phyloP scores from a whole-genome alignment of 345 rosid species.

The Camelina laxa region DNA sequence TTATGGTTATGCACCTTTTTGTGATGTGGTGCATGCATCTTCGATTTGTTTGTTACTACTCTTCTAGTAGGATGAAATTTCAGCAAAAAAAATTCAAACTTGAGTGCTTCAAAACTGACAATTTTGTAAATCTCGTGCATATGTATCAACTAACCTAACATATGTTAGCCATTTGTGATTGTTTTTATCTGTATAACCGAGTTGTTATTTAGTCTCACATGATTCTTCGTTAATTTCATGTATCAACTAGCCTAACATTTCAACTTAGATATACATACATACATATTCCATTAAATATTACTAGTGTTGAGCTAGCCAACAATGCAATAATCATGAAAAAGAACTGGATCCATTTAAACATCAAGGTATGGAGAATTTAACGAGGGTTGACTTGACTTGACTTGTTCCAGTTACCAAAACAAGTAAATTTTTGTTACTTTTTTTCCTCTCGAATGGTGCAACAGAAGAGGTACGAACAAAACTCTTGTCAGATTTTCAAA shows the following conservation, averaged over 20 bases:
- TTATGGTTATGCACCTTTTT: conserved; percentile 34
- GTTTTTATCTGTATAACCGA: neutral
- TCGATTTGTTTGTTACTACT: neutral
- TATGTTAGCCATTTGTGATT: neutral
- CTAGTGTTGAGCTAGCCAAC: neutral
- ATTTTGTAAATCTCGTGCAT: neutral
- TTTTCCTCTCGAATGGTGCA: neutral
- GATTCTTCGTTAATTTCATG: too few species aligned
- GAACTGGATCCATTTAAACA: neutral
- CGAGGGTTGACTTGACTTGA: conserved; percentile 9
- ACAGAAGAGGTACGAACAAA: neutral
- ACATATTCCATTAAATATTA: neutral
- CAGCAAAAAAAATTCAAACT: conserved; percentile 1
- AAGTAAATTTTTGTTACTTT: neutral
- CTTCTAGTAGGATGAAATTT: neutral
- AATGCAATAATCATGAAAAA: neutral
- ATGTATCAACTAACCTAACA: neutral
- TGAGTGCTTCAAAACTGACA: conserved; percentile 1
- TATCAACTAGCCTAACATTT: too few species aligned
- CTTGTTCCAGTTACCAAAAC: conserved; percentile 14
- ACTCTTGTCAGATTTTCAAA: conserved; percentile 21
- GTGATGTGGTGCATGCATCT: conserved; percentile 41
- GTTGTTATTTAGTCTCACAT: neutral
- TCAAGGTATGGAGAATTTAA: neutral
- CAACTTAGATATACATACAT: neutral